Conservation (phyloP, 805 yeast species). For the Kodamaea jinghongensis region DNA sequence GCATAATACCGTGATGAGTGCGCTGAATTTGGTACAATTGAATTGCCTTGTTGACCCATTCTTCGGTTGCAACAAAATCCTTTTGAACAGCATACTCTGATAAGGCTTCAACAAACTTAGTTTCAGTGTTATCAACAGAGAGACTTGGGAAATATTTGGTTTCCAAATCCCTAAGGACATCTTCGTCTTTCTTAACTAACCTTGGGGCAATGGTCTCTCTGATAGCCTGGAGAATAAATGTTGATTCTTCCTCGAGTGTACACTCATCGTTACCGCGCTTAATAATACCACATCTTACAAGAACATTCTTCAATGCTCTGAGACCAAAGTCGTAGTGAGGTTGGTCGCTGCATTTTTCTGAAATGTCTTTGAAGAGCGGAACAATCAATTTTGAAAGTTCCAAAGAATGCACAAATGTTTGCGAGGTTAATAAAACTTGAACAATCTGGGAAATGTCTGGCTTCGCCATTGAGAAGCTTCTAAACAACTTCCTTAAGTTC, state of each 20-base stretch:
- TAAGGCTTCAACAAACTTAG: constrained; percentile 24
- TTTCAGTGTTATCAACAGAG: constrained; percentile 18
- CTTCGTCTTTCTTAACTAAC: constrained; percentile 52
- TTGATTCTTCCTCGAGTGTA: constrained; percentile 19
- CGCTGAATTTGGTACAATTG: constrained; percentile 63
- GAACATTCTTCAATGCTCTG: constrained; percentile 69
- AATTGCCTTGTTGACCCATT: constrained; percentile 52
- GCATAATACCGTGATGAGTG: constrained; percentile 73
- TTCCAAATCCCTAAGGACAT: constrained; percentile 27
- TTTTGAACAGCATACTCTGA: constrained; percentile 21
- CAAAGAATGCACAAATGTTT: constrained; percentile 58
- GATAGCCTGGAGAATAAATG: constrained; percentile 50
- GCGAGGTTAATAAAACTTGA: constrained; percentile 67
- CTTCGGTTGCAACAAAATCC: constrained; percentile 32
- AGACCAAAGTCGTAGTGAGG: constrained; percentile 89
- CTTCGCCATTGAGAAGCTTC: constrained; percentile 67
- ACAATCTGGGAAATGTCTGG: constrained; percentile 73
- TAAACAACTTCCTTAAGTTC: constrained; percentile 73
- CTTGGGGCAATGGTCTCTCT: constrained; percentile 68
- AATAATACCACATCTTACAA: constrained; percentile 56
- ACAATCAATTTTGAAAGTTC: constrained; percentile 49
- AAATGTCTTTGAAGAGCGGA: constrained; percentile 50
- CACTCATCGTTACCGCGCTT: constrained; percentile 20
- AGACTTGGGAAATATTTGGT: constrained; percentile 26
- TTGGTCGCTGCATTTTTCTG: constrained; percentile 46